A percentile compares a stretch with the other conserved stretches of the same genome.
phyloP scores from a whole-genome alignment of 75 land plant genomes.

The Azolla pinnata region DNA sequence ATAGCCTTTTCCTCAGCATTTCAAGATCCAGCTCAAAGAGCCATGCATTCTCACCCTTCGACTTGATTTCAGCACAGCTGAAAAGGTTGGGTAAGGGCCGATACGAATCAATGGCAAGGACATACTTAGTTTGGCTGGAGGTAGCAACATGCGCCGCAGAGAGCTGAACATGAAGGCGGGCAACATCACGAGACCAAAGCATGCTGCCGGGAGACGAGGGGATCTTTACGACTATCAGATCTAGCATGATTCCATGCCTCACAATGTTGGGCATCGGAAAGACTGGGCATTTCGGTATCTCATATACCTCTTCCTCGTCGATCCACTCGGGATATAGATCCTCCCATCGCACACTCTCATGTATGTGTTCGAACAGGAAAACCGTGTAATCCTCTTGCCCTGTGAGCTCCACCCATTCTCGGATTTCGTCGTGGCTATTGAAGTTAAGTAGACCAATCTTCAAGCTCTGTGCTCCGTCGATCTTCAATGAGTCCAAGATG shows the following conservation, averaged over 20 bases:
- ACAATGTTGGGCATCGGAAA: slow-evolving; percentile 39
- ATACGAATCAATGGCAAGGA: slow-evolving; percentile 50
- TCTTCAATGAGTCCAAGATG: slow-evolving; percentile 18
- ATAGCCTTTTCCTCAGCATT: slow-evolving; percentile 35
- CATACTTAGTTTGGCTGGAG: slow-evolving; percentile 19
- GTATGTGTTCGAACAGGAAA: slow-evolving; percentile 35
- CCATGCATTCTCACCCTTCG: slow-evolving; percentile 47
- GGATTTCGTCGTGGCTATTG: slow-evolving; percentile 25
- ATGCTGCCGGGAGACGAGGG: slow-evolving; percentile 36
- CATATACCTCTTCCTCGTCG: slow-evolving; percentile 64
- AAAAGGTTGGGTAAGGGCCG: slow-evolving; percentile 70
- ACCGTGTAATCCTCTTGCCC: slow-evolving; percentile 19
- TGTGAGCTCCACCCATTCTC: slow-evolving; percentile 34
- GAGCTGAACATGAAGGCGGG: slow-evolving; percentile 59
- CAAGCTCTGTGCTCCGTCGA: slow-evolving; percentile 10
- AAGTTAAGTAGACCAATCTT: slow-evolving; percentile 60
- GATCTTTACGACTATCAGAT: slow-evolving; percentile 63
- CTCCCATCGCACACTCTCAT: slow-evolving; percentile 41
- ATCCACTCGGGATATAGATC: slow-evolving; percentile 81
- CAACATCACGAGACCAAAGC: slow-evolving; percentile 61
- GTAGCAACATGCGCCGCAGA: slow-evolving; percentile 62
- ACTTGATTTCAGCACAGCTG: slow-evolving; percentile 52
- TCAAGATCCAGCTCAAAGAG: slow-evolving; percentile 47
- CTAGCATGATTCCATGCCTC: slow-evolving; percentile 22
- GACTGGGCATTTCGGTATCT: slow-evolving; percentile 52